Evolutionary conservation across 2,329 filamentous ascomycete genomes (phyloP).

Genomic region (Clarireedia homoeocarpa): DNA sequence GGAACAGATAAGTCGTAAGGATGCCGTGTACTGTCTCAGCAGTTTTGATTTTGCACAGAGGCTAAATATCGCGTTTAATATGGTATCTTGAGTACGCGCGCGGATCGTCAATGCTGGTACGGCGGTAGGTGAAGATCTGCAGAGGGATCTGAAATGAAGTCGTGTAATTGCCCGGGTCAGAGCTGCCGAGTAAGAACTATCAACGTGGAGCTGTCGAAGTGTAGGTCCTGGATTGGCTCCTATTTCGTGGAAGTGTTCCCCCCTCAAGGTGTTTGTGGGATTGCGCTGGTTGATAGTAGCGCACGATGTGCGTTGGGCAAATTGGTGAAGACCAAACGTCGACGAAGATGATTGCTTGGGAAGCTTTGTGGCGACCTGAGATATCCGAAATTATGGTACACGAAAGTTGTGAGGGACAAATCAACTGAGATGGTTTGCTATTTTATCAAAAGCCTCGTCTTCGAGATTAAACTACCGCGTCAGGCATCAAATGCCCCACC

Average conservation of each 20-base stretch:
- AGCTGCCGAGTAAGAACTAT: constrained; percentile 1
- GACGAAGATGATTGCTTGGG: neutral
- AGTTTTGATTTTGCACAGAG: neutral
- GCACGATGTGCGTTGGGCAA: constrained; percentile 3
- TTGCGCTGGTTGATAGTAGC: constrained; percentile 3
- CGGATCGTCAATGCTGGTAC: neutral
- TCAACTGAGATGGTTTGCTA: neutral
- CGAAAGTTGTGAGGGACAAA: neutral
- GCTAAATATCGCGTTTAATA: neutral
- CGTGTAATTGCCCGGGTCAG: neutral
- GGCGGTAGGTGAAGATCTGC: neutral
- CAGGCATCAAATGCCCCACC: constrained; percentile 6
- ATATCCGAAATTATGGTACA: neutral
- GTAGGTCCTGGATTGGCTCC: neutral
- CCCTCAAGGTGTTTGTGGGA: constrained; percentile 4
- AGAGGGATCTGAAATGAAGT: neutral
- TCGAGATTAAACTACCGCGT: constrained; percentile 6
- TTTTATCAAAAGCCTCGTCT: constrained; percentile 8
- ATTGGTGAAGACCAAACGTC: neutral
- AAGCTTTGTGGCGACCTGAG: neutral
- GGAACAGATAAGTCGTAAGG: too few relatives aligned
- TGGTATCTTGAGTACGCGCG: neutral
- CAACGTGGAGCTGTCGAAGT: neutral
- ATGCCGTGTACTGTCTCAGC: neutral
- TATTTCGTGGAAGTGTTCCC: neutral